Evolutionary conservation across 148 eudicot genomes (phyloP).

Genomic region (Polygonum aviculare): DNA sequence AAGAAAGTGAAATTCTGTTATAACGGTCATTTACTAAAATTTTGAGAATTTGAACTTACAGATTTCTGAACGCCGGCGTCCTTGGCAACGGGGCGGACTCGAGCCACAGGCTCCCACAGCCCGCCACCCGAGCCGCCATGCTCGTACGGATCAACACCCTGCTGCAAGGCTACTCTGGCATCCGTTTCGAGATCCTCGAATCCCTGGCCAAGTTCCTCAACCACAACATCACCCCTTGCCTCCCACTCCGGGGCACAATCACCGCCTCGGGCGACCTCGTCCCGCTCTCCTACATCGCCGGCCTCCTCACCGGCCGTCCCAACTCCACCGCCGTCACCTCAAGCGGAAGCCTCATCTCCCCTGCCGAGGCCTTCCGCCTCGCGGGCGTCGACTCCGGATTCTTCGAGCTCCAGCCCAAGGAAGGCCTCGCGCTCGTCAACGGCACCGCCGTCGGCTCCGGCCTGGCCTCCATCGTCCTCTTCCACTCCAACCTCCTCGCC

Average conservation of each 20-base stretch:
- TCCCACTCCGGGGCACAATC: slow-evolving; percentile 34
- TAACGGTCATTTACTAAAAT: no score
- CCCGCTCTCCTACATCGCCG: slow-evolving; percentile 34
- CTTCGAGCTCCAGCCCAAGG: slow-evolving; percentile 13
- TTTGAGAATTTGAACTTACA: background rate
- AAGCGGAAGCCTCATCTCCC: slow-evolving; percentile 5
- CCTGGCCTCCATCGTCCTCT: slow-evolving; percentile 16
- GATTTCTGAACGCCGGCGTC: slow-evolving; percentile 11
- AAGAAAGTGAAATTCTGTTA: no score
- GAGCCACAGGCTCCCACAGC: background rate
- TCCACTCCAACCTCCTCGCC: slow-evolving; percentile 21
- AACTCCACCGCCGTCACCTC: slow-evolving; percentile 16
- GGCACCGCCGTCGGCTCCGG: slow-evolving; percentile 15
- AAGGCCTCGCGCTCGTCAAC: slow-evolving; percentile 14
- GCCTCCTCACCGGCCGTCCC: slow-evolving; percentile 25
- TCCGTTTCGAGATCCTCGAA: slow-evolving; percentile 14
- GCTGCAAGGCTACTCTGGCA: slow-evolving; percentile 16
- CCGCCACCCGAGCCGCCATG: slow-evolving; percentile 12
- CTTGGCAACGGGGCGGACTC: slow-evolving; percentile 10
- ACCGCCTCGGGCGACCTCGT: slow-evolving; percentile 35
- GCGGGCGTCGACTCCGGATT: slow-evolving; percentile 10
- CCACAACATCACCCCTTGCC: slow-evolving; percentile 25
- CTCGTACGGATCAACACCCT: slow-evolving; percentile 8
- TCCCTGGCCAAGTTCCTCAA: slow-evolving; percentile 9
- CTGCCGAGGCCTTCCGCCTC: slow-evolving; percentile 13